These are phyloP conservation scores for Podospora conica DNA, from an alignment of 495 filamentous ascomycete species.

Conservation along the genomic window DNA sequence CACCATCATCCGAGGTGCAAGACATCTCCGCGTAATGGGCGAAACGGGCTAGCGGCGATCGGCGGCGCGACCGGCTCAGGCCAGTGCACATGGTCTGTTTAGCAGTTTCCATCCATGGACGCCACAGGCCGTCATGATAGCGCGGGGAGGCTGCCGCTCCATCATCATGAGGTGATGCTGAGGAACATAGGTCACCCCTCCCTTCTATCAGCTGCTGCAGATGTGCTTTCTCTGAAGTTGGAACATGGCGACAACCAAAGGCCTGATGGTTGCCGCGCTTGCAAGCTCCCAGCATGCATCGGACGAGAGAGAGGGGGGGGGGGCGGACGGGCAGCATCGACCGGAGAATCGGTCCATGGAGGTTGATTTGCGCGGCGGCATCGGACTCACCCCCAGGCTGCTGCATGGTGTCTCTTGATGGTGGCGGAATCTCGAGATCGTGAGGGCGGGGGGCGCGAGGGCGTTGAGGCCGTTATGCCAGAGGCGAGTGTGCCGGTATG, in stretches of 20 bases:
- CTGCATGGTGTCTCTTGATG: too few relatives aligned
- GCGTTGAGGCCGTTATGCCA: not conserved
- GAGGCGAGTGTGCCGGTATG: not conserved
- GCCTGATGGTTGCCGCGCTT: not conserved
- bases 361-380: too few relatives aligned
- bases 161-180: not conserved
- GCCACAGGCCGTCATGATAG: not conserved
- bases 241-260: not conserved
- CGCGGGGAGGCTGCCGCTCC: not conserved
- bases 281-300: not conserved
- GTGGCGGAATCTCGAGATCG: too few relatives aligned
- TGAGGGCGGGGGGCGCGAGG: too few relatives aligned
- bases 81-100: not conserved
- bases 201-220: not conserved
- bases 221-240: not conserved
- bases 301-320: not conserved
- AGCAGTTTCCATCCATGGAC: not conserved
- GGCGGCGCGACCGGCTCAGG: not conserved
- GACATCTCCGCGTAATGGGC: not conserved
- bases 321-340: not conserved
- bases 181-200: not conserved
- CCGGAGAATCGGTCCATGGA: not conserved
- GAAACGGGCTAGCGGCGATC: not conserved
- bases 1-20: not conserved
- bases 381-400: too few relatives aligned